Percentiles rank a stretch among this genome's conserved stretches.
Evolutionary conservation across 2,329 filamentous ascomycete genomes (phyloP).

Genomic region (Colletotrichum cuscutae): DNA sequence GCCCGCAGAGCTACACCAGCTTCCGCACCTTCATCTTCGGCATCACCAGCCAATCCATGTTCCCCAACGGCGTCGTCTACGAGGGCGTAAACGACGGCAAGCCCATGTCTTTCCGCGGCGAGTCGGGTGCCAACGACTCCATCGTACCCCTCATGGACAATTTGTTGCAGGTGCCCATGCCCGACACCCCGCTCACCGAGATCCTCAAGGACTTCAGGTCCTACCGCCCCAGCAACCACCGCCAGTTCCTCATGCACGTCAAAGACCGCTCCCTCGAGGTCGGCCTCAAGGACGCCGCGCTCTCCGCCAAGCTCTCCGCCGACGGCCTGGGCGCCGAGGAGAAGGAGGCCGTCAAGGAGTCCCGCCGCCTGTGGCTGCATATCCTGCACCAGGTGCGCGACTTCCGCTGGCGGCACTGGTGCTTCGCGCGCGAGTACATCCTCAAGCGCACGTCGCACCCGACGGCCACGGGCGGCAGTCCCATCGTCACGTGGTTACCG

Average conservation of each 20-base stretch:
- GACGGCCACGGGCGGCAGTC: constrained; percentile 82
- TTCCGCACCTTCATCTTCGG: constrained; percentile 98
- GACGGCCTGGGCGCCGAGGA: constrained; percentile 39
- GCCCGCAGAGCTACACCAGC: constrained; percentile 83
- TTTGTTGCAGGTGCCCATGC: constrained; percentile 87
- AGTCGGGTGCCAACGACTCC: constrained; percentile 93
- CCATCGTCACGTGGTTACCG: constrained; percentile 86
- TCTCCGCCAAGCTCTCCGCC: constrained; percentile 43
- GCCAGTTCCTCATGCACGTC: constrained; percentile 83
- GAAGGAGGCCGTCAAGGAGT: constrained; percentile 60
- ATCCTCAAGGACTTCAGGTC: constrained; percentile 90
- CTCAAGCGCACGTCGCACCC: constrained; percentile 81
- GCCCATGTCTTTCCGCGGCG: constrained; percentile 86
- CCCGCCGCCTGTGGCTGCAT: constrained; percentile 69
- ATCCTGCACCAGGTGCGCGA: constrained; percentile 80
- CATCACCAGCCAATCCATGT: constrained; percentile 94
- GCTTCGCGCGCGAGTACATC: constrained; percentile 86
- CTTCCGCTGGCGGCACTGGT: constrained; percentile 88
- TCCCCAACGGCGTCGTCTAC: constrained; percentile 90
- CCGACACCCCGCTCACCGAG: constrained; percentile 85
- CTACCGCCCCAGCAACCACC: constrained; percentile 90
- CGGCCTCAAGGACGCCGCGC: constrained; percentile 68
- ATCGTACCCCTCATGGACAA: constrained; percentile 94
- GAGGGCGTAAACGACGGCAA: constrained; percentile 79
- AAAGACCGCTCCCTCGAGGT: constrained; percentile 58